Evolutionary conservation across 1,139 yeast genomes (phyloP), one percentile per base, ranked within the genome.

Genomic region (Insectozyma bohioensis): DNA sequence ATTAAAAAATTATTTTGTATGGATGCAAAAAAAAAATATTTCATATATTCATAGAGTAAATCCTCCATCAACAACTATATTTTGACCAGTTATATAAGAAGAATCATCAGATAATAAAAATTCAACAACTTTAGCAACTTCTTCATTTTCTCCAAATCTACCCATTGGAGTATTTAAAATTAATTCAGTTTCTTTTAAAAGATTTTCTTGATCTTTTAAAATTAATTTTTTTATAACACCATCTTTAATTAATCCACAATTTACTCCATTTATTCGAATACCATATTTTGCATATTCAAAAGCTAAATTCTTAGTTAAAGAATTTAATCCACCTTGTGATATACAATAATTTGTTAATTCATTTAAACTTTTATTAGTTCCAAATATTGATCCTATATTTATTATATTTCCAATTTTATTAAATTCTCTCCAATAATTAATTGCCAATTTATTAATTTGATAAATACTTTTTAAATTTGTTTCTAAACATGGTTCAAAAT

Each of bases 331-430:
- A 19, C 45, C 47, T 31, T 47, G 44, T 4, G 45, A 34, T 11
- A 45, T 41, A 28, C 44, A 37, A 28, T 43, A 42, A 26, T 33
- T 39, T 11, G 48, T 79, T 36, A 83, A 77, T 55, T 85, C 92
- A n/a, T 94, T 94, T 11, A 30, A 33, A 12, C 38, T 36, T 18
- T 17, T 24, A 11, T 7, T 6, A 11, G 11, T 18, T n/a, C 39
- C 75, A 75, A 45, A 67, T 58, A 51, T 70, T 64, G 20, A 78
- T 77, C 43, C 42, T 42, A 78, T 78, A 59, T 85, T 85, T 43
- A 84, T 90, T 49, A 85, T 83, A 46, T 75, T 77, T 24, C 92
- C 95, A 17, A 87, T 79, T 42, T 67, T 66, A 14, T 83, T 80
- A 45, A 83, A 79, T 47, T 63, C 78, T 61, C 78, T 75, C 70